A percentile compares a stretch with the other conserved stretches of the same genome.
phyloP scores from a whole-genome alignment of 768 basidiomycete species.

The Astraeus odoratus region DNA sequence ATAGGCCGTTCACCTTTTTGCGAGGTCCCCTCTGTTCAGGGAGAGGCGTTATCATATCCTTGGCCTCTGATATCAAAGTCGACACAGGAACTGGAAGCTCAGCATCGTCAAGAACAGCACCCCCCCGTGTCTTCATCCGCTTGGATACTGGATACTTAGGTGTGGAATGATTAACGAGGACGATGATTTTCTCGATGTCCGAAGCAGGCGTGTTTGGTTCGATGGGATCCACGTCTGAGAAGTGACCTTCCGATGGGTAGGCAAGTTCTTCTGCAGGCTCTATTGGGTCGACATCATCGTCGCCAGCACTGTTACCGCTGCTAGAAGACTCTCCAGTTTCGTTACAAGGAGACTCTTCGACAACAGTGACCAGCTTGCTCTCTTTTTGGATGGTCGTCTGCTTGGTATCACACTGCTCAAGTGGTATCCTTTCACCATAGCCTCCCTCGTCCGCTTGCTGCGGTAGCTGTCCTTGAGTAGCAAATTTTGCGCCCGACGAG shows the following conservation, averaged over 20 bases:
- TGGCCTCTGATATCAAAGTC: constrained; percentile 13
- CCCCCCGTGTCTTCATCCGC: constrained; percentile 38
- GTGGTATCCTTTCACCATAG: background rate
- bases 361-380: background rate
- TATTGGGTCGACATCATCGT: constrained; percentile 32
- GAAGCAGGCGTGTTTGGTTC: constrained; percentile 12
- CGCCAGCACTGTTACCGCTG: background rate
- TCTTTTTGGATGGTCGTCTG: background rate
- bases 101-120: constrained; percentile 21
- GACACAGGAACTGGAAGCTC: constrained; percentile 20
- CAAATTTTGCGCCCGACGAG: too few relatives aligned
- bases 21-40: constrained; percentile 12
- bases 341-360: background rate
- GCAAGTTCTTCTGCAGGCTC: constrained; percentile 35
- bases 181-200: constrained; percentile 3
- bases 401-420: background rate
- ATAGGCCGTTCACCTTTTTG: constrained; percentile 10
- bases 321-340: background rate
- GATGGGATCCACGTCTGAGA: constrained; percentile 23
- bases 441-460: background rate
- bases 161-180: constrained; percentile 8
- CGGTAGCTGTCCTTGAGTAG: too few relatives aligned
- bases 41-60: constrained; percentile 17
- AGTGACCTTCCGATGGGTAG: constrained; percentile 5
- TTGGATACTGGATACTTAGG: constrained; percentile 30